Percentiles rank a stretch among this genome's conserved stretches.
Conservation (phyloP, 192 early-diverging fungal genomes). For the Backusella mclennaniae region DNA sequence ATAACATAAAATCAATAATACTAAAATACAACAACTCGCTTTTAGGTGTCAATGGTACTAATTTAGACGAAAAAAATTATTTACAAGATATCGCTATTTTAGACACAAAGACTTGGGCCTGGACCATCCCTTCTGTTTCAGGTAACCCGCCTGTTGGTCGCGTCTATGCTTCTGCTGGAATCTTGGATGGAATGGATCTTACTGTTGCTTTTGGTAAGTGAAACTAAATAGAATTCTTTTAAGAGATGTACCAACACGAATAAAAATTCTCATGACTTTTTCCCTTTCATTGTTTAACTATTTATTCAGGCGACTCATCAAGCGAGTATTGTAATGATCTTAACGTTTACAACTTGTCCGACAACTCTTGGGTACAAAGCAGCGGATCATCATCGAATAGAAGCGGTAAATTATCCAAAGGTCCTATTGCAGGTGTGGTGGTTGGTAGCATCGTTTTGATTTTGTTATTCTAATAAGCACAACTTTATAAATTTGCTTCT, state of each 20-base stretch:
- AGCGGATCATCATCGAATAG: too few relatives aligned
- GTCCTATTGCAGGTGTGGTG: too few relatives aligned
- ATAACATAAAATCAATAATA: background rate
- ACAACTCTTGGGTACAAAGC: too few relatives aligned
- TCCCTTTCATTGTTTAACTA: background rate
- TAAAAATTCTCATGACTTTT: background rate
- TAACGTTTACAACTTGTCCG: conserved; percentile 14
- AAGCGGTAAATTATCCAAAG: too few relatives aligned
- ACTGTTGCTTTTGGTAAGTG: conserved; percentile 31
- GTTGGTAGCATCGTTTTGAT: too few relatives aligned
- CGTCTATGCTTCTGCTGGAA: conserved; percentile 20
- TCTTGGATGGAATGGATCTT: conserved; percentile 19
- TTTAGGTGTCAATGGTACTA: conserved; percentile 21
- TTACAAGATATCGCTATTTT: conserved; percentile 19
- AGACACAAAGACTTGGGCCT: conserved; percentile 30
- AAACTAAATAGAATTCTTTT: background rate
- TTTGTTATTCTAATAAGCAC: too few relatives aligned
- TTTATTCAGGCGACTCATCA: conserved; percentile 20
- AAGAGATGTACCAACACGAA: background rate
- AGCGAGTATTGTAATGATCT: conserved; percentile 32
- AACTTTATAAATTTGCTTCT: too few relatives aligned
- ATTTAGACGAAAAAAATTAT: conserved; percentile 6
- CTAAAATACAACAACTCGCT: background rate
- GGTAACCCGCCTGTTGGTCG: conserved; percentile 27
- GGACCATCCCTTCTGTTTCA: conserved; percentile 11